Base-by-base conservation (phyloP, 257 asterid genomes). In the Fraxinus cuspidata region DNA sequence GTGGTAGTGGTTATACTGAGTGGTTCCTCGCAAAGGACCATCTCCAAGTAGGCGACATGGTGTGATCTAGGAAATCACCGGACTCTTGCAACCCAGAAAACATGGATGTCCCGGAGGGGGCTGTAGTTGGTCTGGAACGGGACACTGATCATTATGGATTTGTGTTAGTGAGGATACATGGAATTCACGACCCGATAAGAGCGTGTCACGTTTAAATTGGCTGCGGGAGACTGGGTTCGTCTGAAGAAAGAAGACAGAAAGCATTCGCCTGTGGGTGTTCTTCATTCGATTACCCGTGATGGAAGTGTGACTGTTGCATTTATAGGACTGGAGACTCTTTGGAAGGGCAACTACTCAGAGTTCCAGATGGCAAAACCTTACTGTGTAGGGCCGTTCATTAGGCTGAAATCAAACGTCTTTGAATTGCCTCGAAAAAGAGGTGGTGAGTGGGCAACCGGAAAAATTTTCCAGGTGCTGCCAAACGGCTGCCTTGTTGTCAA, bases 211-310 rank as follows among this genome's bases (percentile, higher is more conserved):
- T 86, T 58, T 53, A 89, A 92, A 72, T 84, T 90, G 70, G 82
- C 91, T 28, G 72, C 87, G 8, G 93, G 96, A 38, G 90, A 90
- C 83, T 90, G 92, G 93, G 93, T 90, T 28, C 83, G 64, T 6
- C 76, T 87, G 65, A 75, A 78, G 23, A 74, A 81, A 76, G 89
- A 75, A 73, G 81, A 40, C 37, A 53, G 32, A 38, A 51, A 86
- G 38, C 91, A 88, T 80, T 85, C 91, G 3, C 77, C 87, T 35
- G 80, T 88, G 34, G 96, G 96, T 3, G 83, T 87, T 64, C 73
- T 90, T 29, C 96, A 87, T 76, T 73, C 84, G n/a, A 86, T 90
- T 56, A 81, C 78, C 28, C 88, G 93, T 28, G 89, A 90, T 71
- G 93, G 90, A 77, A 83, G 23, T 32, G 79, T 80, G 63, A 66